A percentile compares a stretch with the other conserved stretches of the same genome.
These are phyloP conservation scores for Pseudopyricularia cyperi DNA, from an alignment of 2,329 filamentous ascomycete species.

Conservation along the genomic window DNA sequence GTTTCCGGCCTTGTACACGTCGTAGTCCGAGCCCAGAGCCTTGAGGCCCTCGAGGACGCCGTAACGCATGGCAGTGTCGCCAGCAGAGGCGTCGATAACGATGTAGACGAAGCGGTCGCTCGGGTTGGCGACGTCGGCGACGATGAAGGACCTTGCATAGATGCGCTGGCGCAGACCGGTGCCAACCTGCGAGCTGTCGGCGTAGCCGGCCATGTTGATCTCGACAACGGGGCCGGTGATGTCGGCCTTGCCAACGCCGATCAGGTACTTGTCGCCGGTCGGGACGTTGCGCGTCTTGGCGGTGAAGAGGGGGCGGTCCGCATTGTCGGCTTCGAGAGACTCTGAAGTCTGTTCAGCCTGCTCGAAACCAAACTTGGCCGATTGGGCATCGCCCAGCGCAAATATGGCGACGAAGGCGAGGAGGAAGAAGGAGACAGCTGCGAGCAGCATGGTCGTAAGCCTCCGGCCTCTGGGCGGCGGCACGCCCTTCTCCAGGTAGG, in stretches of 20 bases:
- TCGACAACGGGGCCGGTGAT: conserved; percentile 71
- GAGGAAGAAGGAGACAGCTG: conserved; percentile 19
- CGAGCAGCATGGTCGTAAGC: conserved; percentile 13
- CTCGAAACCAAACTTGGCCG: neutral
- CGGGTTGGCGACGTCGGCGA: conserved; percentile 54
- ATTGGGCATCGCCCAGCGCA: conserved; percentile 7
- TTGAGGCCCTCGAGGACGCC: conserved; percentile 71
- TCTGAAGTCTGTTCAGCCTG: neutral
- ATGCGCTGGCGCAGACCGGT: conserved; percentile 76
- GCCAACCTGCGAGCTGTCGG: conserved; percentile 69
- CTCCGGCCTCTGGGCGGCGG: conserved; percentile 9
- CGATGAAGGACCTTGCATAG: conserved; percentile 80
- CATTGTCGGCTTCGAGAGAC: neutral
- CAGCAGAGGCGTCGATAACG: conserved; percentile 74
- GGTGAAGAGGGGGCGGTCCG: neutral
- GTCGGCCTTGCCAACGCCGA: conserved; percentile 45
- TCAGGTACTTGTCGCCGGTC: conserved; percentile 29
- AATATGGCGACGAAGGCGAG: conserved; percentile 18
- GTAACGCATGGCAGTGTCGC: conserved; percentile 77
- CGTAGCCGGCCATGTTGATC: conserved; percentile 86
- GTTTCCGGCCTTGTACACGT: conserved; percentile 65
- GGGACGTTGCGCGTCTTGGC: conserved; percentile 10
- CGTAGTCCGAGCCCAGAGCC: conserved; percentile 57
- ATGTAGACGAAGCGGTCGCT: conserved; percentile 73
- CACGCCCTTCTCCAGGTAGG: conserved; percentile 1